phyloP scores from a whole-genome alignment of 257 asterid genomes.

The Solanum bulbocastanum region DNA sequence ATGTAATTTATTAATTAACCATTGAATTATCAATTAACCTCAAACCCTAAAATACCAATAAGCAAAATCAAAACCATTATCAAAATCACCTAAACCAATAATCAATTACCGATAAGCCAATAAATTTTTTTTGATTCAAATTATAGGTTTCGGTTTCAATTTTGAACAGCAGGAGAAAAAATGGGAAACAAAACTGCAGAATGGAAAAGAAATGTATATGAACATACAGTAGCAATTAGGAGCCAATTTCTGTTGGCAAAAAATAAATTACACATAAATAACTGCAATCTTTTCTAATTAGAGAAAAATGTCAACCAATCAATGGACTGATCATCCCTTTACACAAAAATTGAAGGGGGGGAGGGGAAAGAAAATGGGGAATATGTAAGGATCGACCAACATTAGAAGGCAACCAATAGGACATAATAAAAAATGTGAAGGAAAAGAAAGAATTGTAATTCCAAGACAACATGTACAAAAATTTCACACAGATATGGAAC shows the following conservation, averaged over 20 bases:
- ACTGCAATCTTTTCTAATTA: not conserved
- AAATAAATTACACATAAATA: not conserved
- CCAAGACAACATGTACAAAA: constrained; percentile 48
- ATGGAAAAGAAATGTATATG: not conserved
- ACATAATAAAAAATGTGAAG: constrained; percentile 3
- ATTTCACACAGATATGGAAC: constrained; percentile 62
- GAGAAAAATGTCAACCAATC: constrained; percentile 27
- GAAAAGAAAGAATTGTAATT: constrained; percentile 29
- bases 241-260: not conserved
- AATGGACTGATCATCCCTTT: constrained; percentile 87
- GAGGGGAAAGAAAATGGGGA: constrained; percentile 25
- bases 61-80: not conserved
- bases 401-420: constrained; percentile 41
- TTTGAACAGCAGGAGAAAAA: not conserved
- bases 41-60: not conserved
- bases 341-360: constrained; percentile 78
- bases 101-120: too few relatives aligned
- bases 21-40: not conserved
- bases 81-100: not conserved
- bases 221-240: not conserved
- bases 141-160: not conserved
- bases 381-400: constrained; percentile 39
- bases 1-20: not conserved
- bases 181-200: not conserved
- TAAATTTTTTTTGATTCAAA: not conserved